phyloP scores from a whole-genome alignment of 2,329 filamentous ascomycete species.

The Arthrobotrys conoides region DNA sequence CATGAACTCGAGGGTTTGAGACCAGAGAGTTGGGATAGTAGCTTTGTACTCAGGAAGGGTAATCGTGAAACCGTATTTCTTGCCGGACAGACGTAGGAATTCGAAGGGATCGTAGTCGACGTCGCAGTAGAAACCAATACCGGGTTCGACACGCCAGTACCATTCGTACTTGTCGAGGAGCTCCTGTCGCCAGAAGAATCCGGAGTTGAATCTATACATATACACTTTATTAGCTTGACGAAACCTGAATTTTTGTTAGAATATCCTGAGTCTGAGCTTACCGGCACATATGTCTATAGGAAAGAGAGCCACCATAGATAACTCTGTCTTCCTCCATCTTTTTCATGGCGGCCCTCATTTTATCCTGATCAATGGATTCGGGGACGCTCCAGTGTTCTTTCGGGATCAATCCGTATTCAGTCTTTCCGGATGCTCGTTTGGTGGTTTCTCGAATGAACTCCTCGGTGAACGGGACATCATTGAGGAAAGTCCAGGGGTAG shows the following conservation, averaged over 20 bases:
- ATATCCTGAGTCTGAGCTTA: constrained; percentile 15
- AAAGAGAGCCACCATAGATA: constrained; percentile 63
- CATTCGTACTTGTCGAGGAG: constrained; percentile 63
- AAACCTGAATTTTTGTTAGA: neutral
- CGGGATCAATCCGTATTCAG: constrained; percentile 63
- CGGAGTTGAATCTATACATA: constrained; percentile 63
- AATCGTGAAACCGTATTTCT: constrained; percentile 64
- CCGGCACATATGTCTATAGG: constrained; percentile 63
- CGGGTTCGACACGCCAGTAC: constrained; percentile 64
- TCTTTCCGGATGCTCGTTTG: constrained; percentile 63
- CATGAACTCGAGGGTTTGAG: constrained; percentile 62
- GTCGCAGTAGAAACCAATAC: constrained; percentile 64
- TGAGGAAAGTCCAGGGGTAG: constrained; percentile 64
- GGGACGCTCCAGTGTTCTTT: constrained; percentile 63
- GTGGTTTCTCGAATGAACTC: constrained; percentile 63
- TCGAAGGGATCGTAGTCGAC: constrained; percentile 64
- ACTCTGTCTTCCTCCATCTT: constrained; percentile 62
- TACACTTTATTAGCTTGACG: constrained; percentile 22
- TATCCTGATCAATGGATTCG: constrained; percentile 61
- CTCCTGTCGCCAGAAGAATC: constrained; percentile 63
- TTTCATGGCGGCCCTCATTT: constrained; percentile 61
- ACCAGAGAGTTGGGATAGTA: constrained; percentile 63
- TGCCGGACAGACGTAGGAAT: constrained; percentile 63
- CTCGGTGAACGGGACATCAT: constrained; percentile 64
- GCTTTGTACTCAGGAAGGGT: constrained; percentile 63